These are phyloP conservation scores for Penicillium digitatum DNA, from an alignment of 2,329 filamentous ascomycete species.

Conservation along the genomic window DNA sequence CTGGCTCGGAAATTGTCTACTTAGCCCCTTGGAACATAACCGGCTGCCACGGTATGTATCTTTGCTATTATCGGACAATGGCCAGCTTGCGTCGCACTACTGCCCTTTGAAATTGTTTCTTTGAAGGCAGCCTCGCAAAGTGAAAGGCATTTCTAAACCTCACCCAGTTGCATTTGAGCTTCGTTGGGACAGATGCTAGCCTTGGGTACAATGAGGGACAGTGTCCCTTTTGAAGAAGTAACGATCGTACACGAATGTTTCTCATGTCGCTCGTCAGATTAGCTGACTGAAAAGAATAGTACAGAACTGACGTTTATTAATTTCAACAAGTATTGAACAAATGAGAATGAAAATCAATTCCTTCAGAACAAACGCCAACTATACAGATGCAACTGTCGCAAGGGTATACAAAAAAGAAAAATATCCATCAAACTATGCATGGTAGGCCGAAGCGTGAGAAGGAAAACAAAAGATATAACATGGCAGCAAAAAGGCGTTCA, in stretches of 20 bases:
- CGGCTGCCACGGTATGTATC: not conserved
- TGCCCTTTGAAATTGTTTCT: not conserved
- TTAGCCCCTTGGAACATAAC: not conserved
- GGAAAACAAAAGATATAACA: not conserved
- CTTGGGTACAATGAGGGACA: not conserved
- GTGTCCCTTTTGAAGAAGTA: not conserved
- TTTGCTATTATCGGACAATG: not conserved
- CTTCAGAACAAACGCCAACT: slow-evolving; percentile 30
- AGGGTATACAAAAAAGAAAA: slow-evolving; percentile 29
- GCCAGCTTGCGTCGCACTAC: not conserved
- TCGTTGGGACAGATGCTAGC: not conserved
- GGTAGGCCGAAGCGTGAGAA: slow-evolving; percentile 3
- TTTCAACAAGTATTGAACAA: slow-evolving; percentile 11
- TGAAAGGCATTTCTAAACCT: not conserved
- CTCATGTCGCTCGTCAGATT: not conserved
- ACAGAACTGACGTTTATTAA: slow-evolving; percentile 2
- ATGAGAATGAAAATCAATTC: slow-evolving; percentile 15
- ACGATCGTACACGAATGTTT: not conserved
- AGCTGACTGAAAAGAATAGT: not conserved
- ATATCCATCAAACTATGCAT: slow-evolving; percentile 9
- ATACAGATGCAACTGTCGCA: slow-evolving; percentile 30
- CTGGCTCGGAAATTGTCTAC: not conserved
- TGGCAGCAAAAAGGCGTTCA: slow-evolving; percentile 8
- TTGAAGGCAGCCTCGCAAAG: not conserved
- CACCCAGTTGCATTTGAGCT: not conserved